Evolutionary conservation across 371 early-diverging fungal species (phyloP).

Genomic region (Ordospora pajunii): DNA sequence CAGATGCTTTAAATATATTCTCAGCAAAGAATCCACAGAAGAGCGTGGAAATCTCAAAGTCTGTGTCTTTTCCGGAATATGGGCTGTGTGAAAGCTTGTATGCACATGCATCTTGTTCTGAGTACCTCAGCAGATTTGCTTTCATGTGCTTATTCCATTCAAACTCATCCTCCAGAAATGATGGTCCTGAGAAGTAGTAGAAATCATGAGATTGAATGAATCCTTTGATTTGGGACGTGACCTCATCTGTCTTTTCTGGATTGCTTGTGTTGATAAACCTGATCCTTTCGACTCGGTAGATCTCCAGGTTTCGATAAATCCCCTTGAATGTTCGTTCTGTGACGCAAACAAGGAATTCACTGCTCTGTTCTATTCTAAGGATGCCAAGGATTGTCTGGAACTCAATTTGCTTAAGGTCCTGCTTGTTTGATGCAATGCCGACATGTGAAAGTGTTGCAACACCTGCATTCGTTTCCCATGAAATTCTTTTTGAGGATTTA

Average conservation of each 20-base stretch:
- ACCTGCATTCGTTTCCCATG: conserved; percentile 31
- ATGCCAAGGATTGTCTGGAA: conserved; percentile 32
- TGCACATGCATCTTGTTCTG: neutral
- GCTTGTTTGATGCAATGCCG: neutral
- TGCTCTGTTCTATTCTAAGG: conserved; percentile 8
- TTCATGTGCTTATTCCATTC: conserved; percentile 44
- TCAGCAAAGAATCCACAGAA: conserved; percentile 42
- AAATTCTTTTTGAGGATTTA: conserved; percentile 20
- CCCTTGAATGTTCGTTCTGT: neutral
- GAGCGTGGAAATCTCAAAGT: conserved; percentile 4
- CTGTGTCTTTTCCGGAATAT: neutral
- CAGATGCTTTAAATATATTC: neutral
- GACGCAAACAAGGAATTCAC: conserved; percentile 26
- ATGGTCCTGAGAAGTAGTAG: conserved; percentile 11
- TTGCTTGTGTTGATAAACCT: conserved; percentile 6
- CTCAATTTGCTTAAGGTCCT: conserved; percentile 11
- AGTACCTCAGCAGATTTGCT: neutral
- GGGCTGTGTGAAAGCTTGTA: neutral
- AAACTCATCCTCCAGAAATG: conserved; percentile 31
- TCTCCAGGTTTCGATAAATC: neutral
- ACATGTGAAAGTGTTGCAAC: neutral
- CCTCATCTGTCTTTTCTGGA: neutral
- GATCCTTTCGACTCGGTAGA: conserved; percentile 30
- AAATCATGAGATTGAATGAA: conserved; percentile 35
- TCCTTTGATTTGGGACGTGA: conserved; percentile 16